Evolutionary conservation across 441 rosid genomes (phyloP).

Genomic region (Brassica balearica): DNA sequence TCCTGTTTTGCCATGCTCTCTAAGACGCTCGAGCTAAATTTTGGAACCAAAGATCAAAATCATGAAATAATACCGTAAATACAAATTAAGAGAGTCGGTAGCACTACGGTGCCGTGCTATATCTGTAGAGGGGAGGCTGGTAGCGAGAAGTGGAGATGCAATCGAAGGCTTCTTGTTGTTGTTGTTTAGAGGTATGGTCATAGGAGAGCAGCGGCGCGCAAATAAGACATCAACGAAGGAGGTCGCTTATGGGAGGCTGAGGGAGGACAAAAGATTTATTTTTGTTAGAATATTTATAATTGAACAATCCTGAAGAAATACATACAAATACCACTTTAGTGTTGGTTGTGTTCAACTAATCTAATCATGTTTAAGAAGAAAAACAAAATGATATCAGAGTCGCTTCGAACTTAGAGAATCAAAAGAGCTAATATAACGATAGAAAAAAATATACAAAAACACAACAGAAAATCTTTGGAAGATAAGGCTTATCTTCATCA

Average conservation of each 20-base stretch:
- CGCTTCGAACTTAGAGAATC: too few species aligned
- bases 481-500: conserved; percentile 30
- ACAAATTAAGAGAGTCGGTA: not conserved
- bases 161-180: not conserved
- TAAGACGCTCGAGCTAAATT: conserved; percentile 36
- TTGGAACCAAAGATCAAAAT: not conserved
- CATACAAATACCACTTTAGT: not conserved
- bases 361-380: not conserved
- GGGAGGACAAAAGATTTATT: not conserved
- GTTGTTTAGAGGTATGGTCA: not conserved
- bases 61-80: not conserved
- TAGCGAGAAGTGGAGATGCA: not conserved
- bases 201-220: not conserved
- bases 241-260: not conserved
- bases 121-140: conserved; percentile 25
- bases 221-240: not conserved
- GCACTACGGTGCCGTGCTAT: conserved; percentile 17
- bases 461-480: conserved; percentile 24
- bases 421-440: too few species aligned
- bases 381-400: not conserved
- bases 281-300: not conserved
- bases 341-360: not conserved
- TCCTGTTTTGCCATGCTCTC: conserved; percentile 28
- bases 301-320: not conserved
- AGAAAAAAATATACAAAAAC: too few species aligned